A percentile compares a stretch with the other conserved stretches of the same genome.
Evolutionary conservation across 2,329 filamentous ascomycete species (phyloP).

Genomic region (Penicillium oxalicum): DNA sequence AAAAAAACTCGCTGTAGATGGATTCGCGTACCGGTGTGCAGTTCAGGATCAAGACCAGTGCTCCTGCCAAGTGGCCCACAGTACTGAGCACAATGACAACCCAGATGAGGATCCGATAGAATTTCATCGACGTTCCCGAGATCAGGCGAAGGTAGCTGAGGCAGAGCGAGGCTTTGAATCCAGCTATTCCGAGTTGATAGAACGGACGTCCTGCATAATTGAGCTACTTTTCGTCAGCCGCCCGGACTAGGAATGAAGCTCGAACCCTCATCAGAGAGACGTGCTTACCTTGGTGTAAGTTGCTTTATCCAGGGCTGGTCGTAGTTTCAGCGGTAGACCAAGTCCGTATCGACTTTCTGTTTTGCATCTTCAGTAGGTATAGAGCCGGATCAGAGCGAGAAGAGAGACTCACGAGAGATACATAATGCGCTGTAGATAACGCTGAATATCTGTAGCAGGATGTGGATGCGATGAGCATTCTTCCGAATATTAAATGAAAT

Average conservation of each 20-base stretch:
- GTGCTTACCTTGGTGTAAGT: constrained; percentile 39
- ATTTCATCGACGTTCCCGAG: constrained; percentile 42
- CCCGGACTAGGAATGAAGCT: not conserved
- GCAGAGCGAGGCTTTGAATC: constrained; percentile 52
- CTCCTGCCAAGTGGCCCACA: constrained; percentile 45
- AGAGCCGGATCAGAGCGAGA: not conserved
- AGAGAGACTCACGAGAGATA: constrained; percentile 41
- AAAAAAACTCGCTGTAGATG: too few relatives aligned
- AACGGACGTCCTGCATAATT: constrained; percentile 52
- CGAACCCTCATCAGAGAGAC: too few relatives aligned
- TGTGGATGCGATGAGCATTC: not conserved
- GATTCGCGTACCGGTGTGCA: constrained; percentile 41
- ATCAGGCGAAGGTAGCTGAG: constrained; percentile 50
- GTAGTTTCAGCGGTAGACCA: constrained; percentile 42
- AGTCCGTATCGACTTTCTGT: constrained; percentile 51
- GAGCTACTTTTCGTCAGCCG: constrained; percentile 24
- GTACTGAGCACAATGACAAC: constrained; percentile 41
- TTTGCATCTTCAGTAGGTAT: not conserved
- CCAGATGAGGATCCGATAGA: constrained; percentile 45
- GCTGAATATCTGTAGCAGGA: constrained; percentile 35
- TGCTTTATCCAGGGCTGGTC: constrained; percentile 42
- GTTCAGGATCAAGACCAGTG: constrained; percentile 47
- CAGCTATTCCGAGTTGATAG: constrained; percentile 51
- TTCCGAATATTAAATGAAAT: not conserved
- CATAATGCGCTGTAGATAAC: constrained; percentile 48